Conservation (phyloP, 352 stramenopile species). For the Stramenopiles sp. region DNA sequence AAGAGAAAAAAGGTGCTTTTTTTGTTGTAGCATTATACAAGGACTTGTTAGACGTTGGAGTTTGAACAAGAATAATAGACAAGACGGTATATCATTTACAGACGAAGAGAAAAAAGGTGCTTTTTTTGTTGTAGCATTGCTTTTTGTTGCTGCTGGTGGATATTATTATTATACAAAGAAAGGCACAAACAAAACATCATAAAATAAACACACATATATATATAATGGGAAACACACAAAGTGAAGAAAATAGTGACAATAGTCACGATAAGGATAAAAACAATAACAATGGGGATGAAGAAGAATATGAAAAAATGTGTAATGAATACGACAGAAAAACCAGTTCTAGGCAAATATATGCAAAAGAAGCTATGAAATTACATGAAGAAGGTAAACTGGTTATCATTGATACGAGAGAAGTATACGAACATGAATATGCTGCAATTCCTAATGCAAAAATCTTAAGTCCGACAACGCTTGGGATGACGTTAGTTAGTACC, state of each 20-base stretch:
- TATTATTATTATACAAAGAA: not conserved
- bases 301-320: not conserved
- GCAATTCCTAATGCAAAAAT: not conserved
- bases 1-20: not conserved
- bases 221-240: not conserved
- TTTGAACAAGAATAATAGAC: not conserved
- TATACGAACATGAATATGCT: not conserved
- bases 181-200: too few species aligned
- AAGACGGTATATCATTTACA: not conserved
- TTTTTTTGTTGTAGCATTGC: not conserved
- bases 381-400: not conserved
- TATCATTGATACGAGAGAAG: not conserved
- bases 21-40: too few species aligned
- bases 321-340: not conserved
- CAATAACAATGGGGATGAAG: not conserved
- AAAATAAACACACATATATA: not conserved
- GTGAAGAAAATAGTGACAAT: not conserved
- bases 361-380: not conserved
- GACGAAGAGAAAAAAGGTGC: not conserved
- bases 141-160: not conserved
- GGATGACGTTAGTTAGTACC: not conserved
- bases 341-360: not conserved
- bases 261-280: not conserved
- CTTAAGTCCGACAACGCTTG: not conserved
- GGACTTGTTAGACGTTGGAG: not conserved